Conservation (phyloP, 2,329 filamentous ascomycete species). For the Aspergillus neoniger region DNA sequence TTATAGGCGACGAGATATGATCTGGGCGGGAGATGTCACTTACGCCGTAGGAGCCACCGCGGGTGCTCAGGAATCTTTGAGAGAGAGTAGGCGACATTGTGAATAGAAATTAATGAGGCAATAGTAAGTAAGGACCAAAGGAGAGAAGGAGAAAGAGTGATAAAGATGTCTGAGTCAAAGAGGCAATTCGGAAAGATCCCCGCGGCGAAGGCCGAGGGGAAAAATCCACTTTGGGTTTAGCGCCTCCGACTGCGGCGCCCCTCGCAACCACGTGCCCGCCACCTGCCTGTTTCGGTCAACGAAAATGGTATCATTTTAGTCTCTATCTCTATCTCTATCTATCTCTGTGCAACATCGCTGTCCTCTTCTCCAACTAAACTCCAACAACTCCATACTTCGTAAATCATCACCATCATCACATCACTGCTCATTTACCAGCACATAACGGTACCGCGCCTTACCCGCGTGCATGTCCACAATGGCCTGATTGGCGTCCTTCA, state of each 20-base stretch:
- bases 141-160: not conserved
- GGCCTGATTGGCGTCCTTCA: conserved; percentile 48
- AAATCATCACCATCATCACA: conserved; percentile 11
- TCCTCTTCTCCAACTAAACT: not conserved
- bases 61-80: conserved; percentile 37
- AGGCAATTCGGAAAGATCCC: conserved; percentile 15
- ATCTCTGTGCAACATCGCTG: not conserved
- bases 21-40: conserved; percentile 10
- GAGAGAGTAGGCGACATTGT: conserved; percentile 32
- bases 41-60: conserved; percentile 36
- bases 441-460: conserved; percentile 50
- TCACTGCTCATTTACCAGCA: conserved; percentile 45
- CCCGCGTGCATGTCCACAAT: conserved; percentile 48
- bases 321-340: not conserved
- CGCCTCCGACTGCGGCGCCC: conserved; percentile 30
- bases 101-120: not conserved
- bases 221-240: conserved; percentile 21
- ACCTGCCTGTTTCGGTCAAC: not conserved
- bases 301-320: not conserved
- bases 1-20: not conserved
- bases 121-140: not conserved
- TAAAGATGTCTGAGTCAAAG: conserved; percentile 1
- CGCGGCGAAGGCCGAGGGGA: conserved; percentile 18
- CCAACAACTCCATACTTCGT: too few relatives aligned
- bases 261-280: conserved; percentile 22